These are phyloP conservation scores for Asterochloris erici DNA, from an alignment of 139 green algal genomes.

Conservation along the genomic window DNA sequence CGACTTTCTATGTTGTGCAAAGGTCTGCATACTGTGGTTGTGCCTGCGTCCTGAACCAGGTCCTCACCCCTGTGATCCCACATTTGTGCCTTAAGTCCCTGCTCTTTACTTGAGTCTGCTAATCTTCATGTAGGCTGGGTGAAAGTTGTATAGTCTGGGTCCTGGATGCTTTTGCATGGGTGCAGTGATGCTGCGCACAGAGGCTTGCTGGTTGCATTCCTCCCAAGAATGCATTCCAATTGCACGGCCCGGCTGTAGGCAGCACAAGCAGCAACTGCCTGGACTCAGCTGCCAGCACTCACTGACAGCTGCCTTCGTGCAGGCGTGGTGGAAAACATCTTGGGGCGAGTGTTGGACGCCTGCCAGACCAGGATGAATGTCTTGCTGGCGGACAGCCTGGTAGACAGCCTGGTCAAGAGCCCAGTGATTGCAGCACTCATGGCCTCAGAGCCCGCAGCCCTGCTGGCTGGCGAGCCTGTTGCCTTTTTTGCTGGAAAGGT, in stretches of 20 bases:
- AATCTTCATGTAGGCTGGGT: too few relatives aligned
- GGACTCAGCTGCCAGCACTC: background rate
- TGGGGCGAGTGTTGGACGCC: conserved; percentile 57
- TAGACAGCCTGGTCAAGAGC: conserved; percentile 23
- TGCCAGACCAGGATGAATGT: conserved; percentile 23
- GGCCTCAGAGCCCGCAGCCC: conserved; percentile 56
- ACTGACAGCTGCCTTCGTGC: conserved; percentile 1
- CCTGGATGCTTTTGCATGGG: too few relatives aligned
- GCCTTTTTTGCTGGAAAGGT: conserved; percentile 42
- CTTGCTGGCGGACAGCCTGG: conserved; percentile 12
- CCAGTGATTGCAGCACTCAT: conserved; percentile 44
- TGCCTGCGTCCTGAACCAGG: too few relatives aligned
- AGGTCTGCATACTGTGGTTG: too few relatives aligned
- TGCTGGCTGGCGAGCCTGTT: conserved; percentile 38
- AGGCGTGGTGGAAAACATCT: conserved; percentile 62
- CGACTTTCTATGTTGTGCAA: too few relatives aligned
- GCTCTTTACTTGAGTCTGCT: too few relatives aligned
- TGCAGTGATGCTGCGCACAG: too few relatives aligned
- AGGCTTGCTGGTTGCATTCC: background rate
- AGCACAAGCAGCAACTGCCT: background rate
- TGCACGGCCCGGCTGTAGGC: background rate
- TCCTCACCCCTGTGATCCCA: too few relatives aligned
- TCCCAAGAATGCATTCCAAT: background rate
- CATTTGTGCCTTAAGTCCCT: too few relatives aligned
- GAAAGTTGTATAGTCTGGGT: too few relatives aligned